These are phyloP conservation scores for Arabidopsis lyrata DNA, from an alignment of 441 rosid genomes.

Conservation along the genomic window DNA sequence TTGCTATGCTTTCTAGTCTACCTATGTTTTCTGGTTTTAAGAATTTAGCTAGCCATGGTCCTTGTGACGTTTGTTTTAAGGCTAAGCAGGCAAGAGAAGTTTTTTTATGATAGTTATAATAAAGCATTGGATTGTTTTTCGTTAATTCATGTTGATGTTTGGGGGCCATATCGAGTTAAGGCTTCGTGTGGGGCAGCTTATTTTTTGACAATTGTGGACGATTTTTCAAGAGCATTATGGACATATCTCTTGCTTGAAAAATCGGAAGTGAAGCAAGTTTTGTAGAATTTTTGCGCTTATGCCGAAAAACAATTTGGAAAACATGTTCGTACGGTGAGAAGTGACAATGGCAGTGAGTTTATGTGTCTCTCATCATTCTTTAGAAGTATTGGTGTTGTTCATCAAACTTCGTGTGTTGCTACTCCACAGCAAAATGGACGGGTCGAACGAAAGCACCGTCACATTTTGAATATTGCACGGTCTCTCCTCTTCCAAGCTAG, in stretches of 20 bases:
- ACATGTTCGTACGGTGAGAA: too few relatives aligned
- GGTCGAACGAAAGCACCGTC: too few relatives aligned
- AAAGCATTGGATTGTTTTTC: not conserved
- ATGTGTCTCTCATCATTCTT: too few relatives aligned
- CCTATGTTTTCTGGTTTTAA: too few relatives aligned
- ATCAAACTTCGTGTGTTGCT: too few relatives aligned
- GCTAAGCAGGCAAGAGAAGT: not conserved
- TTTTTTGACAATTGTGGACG: not conserved
- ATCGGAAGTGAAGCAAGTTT: rapidly evolving
- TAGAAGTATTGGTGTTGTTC: too few relatives aligned
- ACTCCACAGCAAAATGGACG: too few relatives aligned
- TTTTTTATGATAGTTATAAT: not conserved
- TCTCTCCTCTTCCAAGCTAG: too few relatives aligned
- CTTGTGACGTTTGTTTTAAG: not conserved
- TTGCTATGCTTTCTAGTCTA: too few relatives aligned
- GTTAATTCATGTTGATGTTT: not conserved
- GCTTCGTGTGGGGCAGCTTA: not conserved
- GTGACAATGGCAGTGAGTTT: too few relatives aligned
- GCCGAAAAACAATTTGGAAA: not conserved
- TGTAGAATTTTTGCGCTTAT: not conserved
- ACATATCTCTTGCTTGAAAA: not conserved
- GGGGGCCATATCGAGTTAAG: not conserved
- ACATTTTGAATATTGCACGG: too few relatives aligned
- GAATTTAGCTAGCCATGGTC: not conserved
- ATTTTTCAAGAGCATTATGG: not conserved